phyloP scores from a whole-genome alignment of 139 green algal genomes.

The Volvox reticuliferus region DNA sequence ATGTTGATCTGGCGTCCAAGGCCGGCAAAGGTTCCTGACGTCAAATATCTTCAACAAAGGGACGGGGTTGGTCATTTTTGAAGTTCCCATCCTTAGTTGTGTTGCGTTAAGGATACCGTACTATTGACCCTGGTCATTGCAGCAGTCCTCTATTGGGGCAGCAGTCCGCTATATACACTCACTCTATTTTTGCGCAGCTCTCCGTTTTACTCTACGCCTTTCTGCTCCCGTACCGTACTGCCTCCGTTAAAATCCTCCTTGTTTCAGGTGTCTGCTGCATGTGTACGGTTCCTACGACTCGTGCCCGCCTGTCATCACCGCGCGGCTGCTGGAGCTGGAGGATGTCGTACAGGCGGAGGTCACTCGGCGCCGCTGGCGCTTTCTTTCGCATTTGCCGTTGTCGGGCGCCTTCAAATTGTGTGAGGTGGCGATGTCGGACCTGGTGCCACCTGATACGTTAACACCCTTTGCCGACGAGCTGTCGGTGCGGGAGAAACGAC shows the following conservation, averaged over 20 bases:
- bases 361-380: constrained; percentile 61
- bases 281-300: constrained; percentile 62
- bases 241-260: not conserved
- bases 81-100: too few relatives aligned
- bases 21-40: too few relatives aligned
- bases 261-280: constrained; percentile 64
- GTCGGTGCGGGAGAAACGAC: constrained; percentile 60
- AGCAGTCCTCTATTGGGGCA: too few relatives aligned
- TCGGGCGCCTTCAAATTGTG: constrained; percentile 63
- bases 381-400: constrained; percentile 80
- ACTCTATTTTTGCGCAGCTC: too few relatives aligned
- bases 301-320: constrained; percentile 71
- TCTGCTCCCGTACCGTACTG: too few relatives aligned
- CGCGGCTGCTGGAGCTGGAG: constrained; percentile 82
- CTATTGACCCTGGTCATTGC: too few relatives aligned
- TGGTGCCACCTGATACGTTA: constrained; percentile 73
- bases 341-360: constrained; percentile 60
- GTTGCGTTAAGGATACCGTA: too few relatives aligned
- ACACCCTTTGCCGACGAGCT: constrained; percentile 82
- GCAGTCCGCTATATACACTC: too few relatives aligned
- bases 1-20: too few relatives aligned
- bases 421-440: constrained; percentile 60
- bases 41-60: too few relatives aligned
- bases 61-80: too few relatives aligned
- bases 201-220: too few relatives aligned